These are phyloP conservation scores for Tolypocladium endophyticum DNA, from an alignment of 2,329 filamentous ascomycete genomes.

Conservation along the genomic window DNA sequence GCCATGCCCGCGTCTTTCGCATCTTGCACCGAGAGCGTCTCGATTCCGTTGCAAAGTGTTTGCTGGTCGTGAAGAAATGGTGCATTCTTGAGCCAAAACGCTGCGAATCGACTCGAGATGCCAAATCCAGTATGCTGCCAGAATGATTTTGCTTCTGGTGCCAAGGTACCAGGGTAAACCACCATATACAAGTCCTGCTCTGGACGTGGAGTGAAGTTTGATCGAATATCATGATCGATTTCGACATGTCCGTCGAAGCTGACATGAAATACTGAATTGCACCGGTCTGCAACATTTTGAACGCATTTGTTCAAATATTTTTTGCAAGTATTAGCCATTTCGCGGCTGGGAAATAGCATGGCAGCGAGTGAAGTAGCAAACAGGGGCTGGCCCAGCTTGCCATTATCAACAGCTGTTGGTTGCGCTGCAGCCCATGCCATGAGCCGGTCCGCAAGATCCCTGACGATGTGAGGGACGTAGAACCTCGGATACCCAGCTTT, in stretches of 20 bases:
- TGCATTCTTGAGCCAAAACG: constrained; percentile 13
- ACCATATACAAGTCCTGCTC: constrained; percentile 7
- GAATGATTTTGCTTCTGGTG: constrained; percentile 13
- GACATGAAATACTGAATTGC: constrained; percentile 1
- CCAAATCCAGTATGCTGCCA: constrained; percentile 19
- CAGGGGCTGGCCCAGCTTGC: neutral
- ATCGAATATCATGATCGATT: neutral
- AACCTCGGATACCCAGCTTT: constrained; percentile 18
- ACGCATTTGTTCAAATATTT: constrained; percentile 7
- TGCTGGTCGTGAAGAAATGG: constrained; percentile 5
- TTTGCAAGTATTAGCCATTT: constrained; percentile 7
- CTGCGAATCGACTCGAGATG: constrained; percentile 16
- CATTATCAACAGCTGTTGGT: neutral
- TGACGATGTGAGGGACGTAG: constrained; percentile 12
- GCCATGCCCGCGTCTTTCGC: constrained; percentile 3
- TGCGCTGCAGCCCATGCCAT: constrained; percentile 7
- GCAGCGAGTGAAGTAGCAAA: neutral
- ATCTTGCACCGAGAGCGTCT: constrained; percentile 1
- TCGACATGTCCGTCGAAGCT: constrained; percentile 5
- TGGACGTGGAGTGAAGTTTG: neutral
- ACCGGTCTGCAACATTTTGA: neutral
- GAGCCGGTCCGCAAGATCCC: constrained; percentile 8
- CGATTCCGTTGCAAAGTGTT: neutral
- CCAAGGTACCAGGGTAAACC: constrained; percentile 6
- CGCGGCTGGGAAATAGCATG: constrained; percentile 8